Percentiles rank a stretch among this genome's conserved stretches.
Evolutionary conservation across 2,329 filamentous ascomycete genomes (phyloP).

Genomic region (Colletotrichum liaoningense): DNA sequence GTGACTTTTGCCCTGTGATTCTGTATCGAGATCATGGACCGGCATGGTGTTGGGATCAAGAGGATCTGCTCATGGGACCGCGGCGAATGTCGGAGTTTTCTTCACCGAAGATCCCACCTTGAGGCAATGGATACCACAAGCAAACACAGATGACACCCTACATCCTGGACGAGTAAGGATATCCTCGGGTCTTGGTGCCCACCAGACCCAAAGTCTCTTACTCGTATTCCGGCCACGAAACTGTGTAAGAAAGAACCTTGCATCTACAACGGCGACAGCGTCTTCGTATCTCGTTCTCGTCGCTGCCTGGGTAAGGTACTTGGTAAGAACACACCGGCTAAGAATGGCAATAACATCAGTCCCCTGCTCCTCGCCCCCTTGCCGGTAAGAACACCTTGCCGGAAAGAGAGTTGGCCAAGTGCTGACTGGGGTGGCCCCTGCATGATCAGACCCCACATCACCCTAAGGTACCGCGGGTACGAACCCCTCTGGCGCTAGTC

Average conservation of each 20-base stretch:
- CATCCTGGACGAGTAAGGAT: not conserved
- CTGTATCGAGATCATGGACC: too few relatives aligned
- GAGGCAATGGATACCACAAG: not conserved
- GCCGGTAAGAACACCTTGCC: not conserved
- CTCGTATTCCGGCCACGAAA: not conserved
- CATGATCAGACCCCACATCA: not conserved
- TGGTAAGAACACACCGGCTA: not conserved
- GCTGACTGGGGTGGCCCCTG: slow-evolving; percentile 2
- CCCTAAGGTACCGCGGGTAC: not conserved
- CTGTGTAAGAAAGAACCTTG: not conserved
- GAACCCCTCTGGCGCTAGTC: not conserved
- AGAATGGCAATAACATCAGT: slow-evolving; percentile 1
- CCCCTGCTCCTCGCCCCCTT: slow-evolving; percentile 1
- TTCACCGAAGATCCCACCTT: not conserved
- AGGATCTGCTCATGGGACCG: not conserved
- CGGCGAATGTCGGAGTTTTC: not conserved
- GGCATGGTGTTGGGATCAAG: not conserved
- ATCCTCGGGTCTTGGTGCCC: not conserved
- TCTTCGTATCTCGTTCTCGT: not conserved
- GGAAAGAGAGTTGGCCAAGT: slow-evolving; percentile 16
- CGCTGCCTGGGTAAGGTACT: not conserved
- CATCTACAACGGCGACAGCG: not conserved
- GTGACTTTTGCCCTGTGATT: too few relatives aligned
- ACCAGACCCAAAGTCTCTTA: not conserved
- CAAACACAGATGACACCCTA: not conserved